Percentiles rank a stretch among this genome's conserved stretches.
These are phyloP conservation scores for Rutidosis leptorrhynchoides DNA, from an alignment of 129 eudicot species.

Conservation along the genomic window DNA sequence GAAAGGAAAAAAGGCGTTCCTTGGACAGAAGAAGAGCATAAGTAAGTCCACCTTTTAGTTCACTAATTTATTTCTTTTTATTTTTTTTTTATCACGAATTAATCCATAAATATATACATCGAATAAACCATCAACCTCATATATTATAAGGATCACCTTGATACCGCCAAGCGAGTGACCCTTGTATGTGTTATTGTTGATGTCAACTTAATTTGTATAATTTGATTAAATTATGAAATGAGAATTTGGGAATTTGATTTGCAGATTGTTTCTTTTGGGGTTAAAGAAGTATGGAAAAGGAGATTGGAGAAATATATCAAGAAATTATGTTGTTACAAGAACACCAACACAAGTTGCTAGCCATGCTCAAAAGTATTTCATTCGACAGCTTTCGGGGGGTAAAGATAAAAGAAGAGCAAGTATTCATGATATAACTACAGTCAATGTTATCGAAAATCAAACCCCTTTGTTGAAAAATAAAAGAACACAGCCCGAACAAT, in stretches of 20 bases:
- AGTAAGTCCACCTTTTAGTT: slow-evolving; percentile 48
- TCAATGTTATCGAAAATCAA: slow-evolving; percentile 58
- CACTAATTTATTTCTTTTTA: too few species aligned
- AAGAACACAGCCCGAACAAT: slow-evolving; percentile 52
- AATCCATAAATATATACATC: too few species aligned
- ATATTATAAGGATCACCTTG: too few species aligned
- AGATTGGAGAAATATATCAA: slow-evolving; percentile 91
- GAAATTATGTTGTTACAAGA: slow-evolving; percentile 76
- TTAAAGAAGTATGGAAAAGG: slow-evolving; percentile 91
- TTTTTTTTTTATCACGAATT: too few species aligned
- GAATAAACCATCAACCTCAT: too few species aligned
- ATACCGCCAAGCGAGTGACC: too few species aligned
- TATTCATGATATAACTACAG: slow-evolving; percentile 88
- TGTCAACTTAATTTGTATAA: background rate
- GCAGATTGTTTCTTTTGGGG: slow-evolving; percentile 89
- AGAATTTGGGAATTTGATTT: slow-evolving; percentile 21
- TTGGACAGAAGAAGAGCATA: too few species aligned
- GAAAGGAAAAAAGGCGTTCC: slow-evolving; percentile 96
- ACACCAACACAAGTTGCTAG: slow-evolving; percentile 98
- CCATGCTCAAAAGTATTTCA: slow-evolving; percentile 95
- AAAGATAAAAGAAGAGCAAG: slow-evolving; percentile 96
- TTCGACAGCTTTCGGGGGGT: slow-evolving; percentile 87
- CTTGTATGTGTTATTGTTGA: background rate
- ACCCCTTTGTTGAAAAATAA: slow-evolving; percentile 42
- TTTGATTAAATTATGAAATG: slow-evolving; percentile 13